Percentiles rank a stretch among this genome's conserved stretches.
Conservation (phyloP, 257 asterid species). For the Penstemon newberryi region DNA sequence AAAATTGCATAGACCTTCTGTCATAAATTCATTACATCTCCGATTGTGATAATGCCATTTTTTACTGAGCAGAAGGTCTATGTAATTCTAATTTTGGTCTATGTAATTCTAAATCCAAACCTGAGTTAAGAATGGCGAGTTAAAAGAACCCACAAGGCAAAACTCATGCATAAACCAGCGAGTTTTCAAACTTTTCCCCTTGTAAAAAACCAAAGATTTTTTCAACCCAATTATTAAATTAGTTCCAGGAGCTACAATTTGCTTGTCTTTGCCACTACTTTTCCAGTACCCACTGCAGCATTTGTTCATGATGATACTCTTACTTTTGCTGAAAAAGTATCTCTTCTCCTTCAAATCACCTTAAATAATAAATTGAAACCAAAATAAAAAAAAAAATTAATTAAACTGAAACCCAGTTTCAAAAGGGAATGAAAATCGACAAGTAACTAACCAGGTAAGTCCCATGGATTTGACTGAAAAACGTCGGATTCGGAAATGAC, state of each 20-base stretch:
- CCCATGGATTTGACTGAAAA: conserved; percentile 45
- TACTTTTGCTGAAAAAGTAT: conserved; percentile 45
- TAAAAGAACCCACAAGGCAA: conserved; percentile 35
- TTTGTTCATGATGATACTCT: conserved; percentile 23
- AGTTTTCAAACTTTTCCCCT: conserved; percentile 33
- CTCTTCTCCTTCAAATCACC: conserved; percentile 56
- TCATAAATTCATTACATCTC: no score
- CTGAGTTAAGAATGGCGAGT: conserved; percentile 33
- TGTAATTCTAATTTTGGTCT: no score
- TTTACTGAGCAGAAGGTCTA: neutral
- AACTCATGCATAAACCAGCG: conserved; percentile 50
- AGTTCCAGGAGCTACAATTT: conserved; percentile 28
- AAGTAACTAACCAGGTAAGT: conserved; percentile 48
- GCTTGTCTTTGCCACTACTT: conserved; percentile 37
- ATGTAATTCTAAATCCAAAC: neutral
- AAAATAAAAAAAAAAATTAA: neutral
- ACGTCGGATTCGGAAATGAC: conserved; percentile 42
- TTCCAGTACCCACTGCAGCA: conserved; percentile 51
- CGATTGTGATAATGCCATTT: no score
- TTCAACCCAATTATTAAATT: conserved; percentile 35
- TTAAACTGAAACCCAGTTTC: no score
- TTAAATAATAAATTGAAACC: conserved; percentile 11
- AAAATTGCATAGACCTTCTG: no score
- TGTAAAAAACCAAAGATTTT: conserved; percentile 38
- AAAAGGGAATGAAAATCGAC: neutral